phyloP scores from a whole-genome alignment of 2,329 filamentous ascomycete species.

The Ilyonectria sp. region DNA sequence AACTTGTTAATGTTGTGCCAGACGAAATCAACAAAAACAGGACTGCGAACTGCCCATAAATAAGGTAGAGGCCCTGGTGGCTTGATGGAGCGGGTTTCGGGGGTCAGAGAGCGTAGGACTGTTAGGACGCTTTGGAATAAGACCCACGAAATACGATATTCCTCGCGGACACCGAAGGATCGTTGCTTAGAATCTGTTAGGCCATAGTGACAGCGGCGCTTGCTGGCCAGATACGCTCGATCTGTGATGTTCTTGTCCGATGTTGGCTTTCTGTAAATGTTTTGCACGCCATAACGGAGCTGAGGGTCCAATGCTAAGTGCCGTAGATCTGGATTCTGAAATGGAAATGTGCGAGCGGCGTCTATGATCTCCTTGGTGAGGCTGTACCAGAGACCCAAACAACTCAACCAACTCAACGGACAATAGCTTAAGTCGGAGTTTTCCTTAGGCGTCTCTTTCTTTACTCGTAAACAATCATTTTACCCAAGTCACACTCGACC shows the following conservation, averaged over 20 bases:
- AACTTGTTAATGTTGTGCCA: conserved; percentile 30
- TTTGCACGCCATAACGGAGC: background rate
- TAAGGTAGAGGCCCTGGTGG: conserved; percentile 4
- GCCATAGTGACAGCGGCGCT: conserved; percentile 22
- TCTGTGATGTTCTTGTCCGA: background rate
- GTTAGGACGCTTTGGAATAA: conserved; percentile 7
- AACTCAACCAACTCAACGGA: no score
- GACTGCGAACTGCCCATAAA: conserved; percentile 18
- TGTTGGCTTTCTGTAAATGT: background rate
- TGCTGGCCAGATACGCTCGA: conserved; percentile 22
- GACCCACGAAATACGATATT: conserved; percentile 24
- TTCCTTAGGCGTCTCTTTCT: background rate
- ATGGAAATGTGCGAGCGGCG: no score
- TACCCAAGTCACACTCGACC: background rate
- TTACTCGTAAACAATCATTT: background rate
- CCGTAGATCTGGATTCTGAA: no score
- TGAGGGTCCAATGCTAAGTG: no score
- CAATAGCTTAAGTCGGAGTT: background rate
- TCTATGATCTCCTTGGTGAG: no score
- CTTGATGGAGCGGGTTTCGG: background rate
- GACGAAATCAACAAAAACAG: conserved; percentile 18
- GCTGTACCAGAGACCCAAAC: no score
- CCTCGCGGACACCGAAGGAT: conserved; percentile 11
- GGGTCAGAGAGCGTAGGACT: conserved; percentile 6
- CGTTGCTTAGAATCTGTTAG: conserved; percentile 18